Evolutionary conservation across 2,329 filamentous ascomycete species (phyloP).

Genomic region (Calcarisporium arbuscula): DNA sequence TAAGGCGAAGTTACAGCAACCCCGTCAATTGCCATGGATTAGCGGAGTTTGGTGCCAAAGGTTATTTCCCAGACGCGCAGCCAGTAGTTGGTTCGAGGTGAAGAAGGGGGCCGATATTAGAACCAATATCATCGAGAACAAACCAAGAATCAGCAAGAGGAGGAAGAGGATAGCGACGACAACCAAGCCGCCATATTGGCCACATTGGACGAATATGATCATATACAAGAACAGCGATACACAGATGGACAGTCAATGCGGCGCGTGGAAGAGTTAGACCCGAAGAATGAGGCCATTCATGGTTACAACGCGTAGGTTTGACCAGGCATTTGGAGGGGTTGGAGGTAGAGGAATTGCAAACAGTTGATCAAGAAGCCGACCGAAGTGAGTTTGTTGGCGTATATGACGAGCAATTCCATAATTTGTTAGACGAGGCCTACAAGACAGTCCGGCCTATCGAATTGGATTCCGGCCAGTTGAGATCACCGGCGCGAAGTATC

Average conservation of each 20-base stretch:
- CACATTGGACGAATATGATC: neutral
- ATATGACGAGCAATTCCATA: neutral
- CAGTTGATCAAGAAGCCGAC: constrained; percentile 1
- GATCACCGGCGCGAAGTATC: constrained; percentile 3
- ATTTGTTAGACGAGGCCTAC: constrained; percentile 4
- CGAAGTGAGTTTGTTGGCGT: constrained; percentile 3
- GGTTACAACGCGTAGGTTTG: constrained; percentile 4
- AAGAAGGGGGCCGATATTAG: neutral
- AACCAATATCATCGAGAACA: neutral
- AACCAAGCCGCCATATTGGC: neutral
- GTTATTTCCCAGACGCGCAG: constrained; percentile 2
- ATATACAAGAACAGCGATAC: neutral
- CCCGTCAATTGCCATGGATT: constrained; percentile 1
- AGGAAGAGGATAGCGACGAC: neutral
- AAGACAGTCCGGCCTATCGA: neutral
- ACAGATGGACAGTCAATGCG: too few species aligned
- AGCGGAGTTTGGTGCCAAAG: constrained; percentile 2
- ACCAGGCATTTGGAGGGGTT: constrained; percentile 5
- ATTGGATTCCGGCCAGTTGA: constrained; percentile 7
- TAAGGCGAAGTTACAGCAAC: neutral
- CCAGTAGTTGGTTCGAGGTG: constrained; percentile 6
- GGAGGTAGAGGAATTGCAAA: neutral
- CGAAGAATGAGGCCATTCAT: constrained; percentile 4
- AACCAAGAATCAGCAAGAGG: neutral
- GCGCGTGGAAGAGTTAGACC: neutral